Evolutionary conservation across 768 basidiomycete species (phyloP).

Genomic region (Mycena indigotica): DNA sequence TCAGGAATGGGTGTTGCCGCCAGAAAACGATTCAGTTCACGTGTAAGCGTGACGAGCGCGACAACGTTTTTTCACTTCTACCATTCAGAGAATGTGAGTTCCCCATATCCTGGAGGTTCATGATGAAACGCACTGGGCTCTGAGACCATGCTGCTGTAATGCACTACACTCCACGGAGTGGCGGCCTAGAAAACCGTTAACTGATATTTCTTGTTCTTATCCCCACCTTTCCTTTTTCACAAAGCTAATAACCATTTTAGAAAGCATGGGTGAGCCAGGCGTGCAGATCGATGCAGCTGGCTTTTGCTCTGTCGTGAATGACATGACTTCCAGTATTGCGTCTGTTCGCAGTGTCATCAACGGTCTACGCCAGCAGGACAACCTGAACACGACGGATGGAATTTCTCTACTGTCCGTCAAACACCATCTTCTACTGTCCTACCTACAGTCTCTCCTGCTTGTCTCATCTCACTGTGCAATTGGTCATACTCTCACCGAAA

Average conservation of each 20-base stretch:
- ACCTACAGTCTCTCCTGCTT: slow-evolving; percentile 81
- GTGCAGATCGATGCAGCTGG: slow-evolving; percentile 21
- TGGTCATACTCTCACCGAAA: slow-evolving; percentile 61
- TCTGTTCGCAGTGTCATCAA: slow-evolving; percentile 61
- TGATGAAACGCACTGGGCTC: slow-evolving; percentile 68
- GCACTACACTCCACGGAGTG: slow-evolving; percentile 49
- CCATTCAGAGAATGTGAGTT: slow-evolving; percentile 13
- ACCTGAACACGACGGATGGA: slow-evolving; percentile 66
- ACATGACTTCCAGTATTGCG: slow-evolving; percentile 65
- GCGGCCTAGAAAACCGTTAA: slow-evolving; percentile 61
- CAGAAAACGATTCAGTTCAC: too few species aligned
- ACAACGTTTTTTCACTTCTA: too few species aligned
- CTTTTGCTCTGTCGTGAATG: slow-evolving; percentile 42
- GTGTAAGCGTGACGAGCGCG: too few species aligned
- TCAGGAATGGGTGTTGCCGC: too few species aligned
- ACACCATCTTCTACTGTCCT: slow-evolving; percentile 80
- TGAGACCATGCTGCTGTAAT: slow-evolving; percentile 44
- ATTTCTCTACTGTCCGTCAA: slow-evolving; percentile 91
- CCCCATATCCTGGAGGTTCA: neutral
- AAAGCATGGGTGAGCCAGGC: slow-evolving; percentile 21
- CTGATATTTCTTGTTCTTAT: slow-evolving; percentile 32
- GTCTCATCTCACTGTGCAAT: slow-evolving; percentile 69
- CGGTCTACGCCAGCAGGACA: slow-evolving; percentile 56
- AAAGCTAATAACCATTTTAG: slow-evolving; percentile 8
- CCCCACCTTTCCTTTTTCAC: slow-evolving; percentile 1